These are phyloP conservation scores for Hypoxylon sp. DNA, from an alignment of 2,329 filamentous ascomycete genomes.

Conservation along the genomic window DNA sequence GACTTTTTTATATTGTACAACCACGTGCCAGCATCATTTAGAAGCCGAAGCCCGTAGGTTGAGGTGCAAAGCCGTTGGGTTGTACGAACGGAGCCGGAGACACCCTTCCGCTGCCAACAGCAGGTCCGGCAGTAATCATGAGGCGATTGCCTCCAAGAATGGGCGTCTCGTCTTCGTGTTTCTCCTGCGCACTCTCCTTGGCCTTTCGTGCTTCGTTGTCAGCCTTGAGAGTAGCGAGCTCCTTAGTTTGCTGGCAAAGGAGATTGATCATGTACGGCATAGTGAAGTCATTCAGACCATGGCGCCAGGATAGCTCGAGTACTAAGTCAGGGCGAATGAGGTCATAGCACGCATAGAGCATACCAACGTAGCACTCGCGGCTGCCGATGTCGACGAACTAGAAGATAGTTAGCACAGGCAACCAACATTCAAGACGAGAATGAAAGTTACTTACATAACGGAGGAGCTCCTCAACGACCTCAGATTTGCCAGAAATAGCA, in stretches of 20 bases:
- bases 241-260: slow-evolving; percentile 88
- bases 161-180: slow-evolving; percentile 92
- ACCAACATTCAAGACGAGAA: slow-evolving; percentile 6
- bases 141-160: slow-evolving; percentile 90
- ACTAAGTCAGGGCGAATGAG: slow-evolving; percentile 93
- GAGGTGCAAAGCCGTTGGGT: slow-evolving; percentile 89
- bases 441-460: slow-evolving; percentile 86
- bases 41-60: slow-evolving; percentile 83
- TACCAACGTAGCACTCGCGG: slow-evolving; percentile 99
- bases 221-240: slow-evolving; percentile 86
- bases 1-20: slow-evolving; percentile 16
- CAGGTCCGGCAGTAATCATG: slow-evolving; percentile 94
- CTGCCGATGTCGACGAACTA: slow-evolving; percentile 99
- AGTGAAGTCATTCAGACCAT: slow-evolving; percentile 94
- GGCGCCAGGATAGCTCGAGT: slow-evolving; percentile 96
- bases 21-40: slow-evolving; percentile 59
- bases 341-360: slow-evolving; percentile 99
- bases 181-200: slow-evolving; percentile 78
- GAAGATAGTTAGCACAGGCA: slow-evolving; percentile 51
- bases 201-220: slow-evolving; percentile 96
- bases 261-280: slow-evolving; percentile 99
- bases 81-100: slow-evolving; percentile 80
- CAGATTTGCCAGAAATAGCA: slow-evolving; percentile 88
- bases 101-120: slow-evolving; percentile 62
- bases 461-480: slow-evolving; percentile 94